Conservation (phyloP, 768 basidiomycete species). For the Mycena vulgaris region DNA sequence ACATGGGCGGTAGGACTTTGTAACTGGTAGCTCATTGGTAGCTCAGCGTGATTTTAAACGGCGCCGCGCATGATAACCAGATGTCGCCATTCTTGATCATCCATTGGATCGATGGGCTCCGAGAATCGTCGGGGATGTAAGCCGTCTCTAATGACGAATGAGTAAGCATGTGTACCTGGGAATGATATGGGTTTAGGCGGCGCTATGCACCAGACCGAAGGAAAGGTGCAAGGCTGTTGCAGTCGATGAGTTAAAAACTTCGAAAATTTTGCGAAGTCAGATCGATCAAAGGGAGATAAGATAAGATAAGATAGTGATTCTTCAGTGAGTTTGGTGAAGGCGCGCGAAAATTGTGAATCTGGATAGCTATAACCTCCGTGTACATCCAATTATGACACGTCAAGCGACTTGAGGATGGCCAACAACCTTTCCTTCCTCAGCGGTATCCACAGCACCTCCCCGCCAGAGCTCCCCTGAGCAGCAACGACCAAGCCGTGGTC, state of each 20-base stretch:
- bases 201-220: too few species aligned
- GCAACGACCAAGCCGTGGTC: slow-evolving; percentile 79
- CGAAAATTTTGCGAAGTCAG: too few species aligned
- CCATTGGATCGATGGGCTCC: not conserved
- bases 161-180: too few species aligned
- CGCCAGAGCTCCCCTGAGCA: slow-evolving; percentile 59
- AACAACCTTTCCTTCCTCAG: slow-evolving; percentile 82
- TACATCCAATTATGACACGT: slow-evolving; percentile 9
- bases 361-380: not conserved
- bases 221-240: too few species aligned
- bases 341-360: not conserved
- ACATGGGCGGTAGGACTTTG: slow-evolving; percentile 17
- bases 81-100: slow-evolving; percentile 31
- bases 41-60: not conserved
- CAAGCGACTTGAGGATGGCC: slow-evolving; percentile 54
- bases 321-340: too few species aligned
- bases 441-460: slow-evolving; percentile 61
- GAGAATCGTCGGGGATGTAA: not conserved
- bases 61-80: not conserved
- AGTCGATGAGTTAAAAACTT: too few species aligned
- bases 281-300: not conserved
- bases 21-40: too few species aligned
- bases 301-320: not conserved
- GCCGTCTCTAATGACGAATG: too few species aligned
- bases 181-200: too few species aligned